These are phyloP conservation scores for Bothriochloa decipiens DNA, from an alignment of 176 grass and related monocot species.

Conservation along the genomic window DNA sequence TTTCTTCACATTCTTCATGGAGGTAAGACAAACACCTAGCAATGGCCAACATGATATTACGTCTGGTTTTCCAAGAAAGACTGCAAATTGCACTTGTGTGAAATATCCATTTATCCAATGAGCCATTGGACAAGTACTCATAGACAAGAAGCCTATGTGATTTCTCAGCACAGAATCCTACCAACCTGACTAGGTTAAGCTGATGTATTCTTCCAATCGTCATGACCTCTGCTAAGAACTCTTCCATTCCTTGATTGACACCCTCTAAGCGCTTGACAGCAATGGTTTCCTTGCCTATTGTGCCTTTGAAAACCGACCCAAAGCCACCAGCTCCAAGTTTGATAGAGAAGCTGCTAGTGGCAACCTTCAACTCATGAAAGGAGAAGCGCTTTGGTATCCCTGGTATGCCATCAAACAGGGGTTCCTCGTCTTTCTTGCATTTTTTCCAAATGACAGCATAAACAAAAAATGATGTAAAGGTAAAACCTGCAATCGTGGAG, in stretches of 20 bases:
- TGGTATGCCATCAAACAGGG: conserved; percentile 31
- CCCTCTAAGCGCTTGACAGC: conserved; percentile 48
- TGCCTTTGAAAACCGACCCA: conserved; percentile 49
- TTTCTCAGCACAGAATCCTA: conserved; percentile 17
- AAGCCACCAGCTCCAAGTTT: conserved; percentile 49
- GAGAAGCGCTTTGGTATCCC: conserved; percentile 42
- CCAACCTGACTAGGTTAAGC: background rate
- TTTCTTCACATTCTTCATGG: conserved; percentile 26
- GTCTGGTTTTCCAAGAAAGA: conserved; percentile 9
- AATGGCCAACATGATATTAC: background rate
- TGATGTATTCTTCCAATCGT: conserved; percentile 22
- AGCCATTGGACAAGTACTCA: background rate
- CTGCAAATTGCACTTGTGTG: background rate
- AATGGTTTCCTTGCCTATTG: conserved; percentile 36
- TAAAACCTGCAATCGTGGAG: background rate
- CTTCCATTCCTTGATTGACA: conserved; percentile 46
- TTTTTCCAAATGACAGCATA: conserved; percentile 3
- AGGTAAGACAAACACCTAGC: background rate
- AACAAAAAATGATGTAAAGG: background rate
- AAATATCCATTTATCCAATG: background rate
- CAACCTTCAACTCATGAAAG: conserved; percentile 37
- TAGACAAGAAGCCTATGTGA: conserved; percentile 27
- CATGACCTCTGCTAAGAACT: conserved; percentile 40
- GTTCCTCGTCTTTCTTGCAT: background rate
- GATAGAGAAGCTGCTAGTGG: conserved; percentile 29